A percentile compares a stretch with the other conserved stretches of the same genome.
Conservation (phyloP, 805 yeast genomes). For the Wickerhamomyces rabaulensis region DNA sequence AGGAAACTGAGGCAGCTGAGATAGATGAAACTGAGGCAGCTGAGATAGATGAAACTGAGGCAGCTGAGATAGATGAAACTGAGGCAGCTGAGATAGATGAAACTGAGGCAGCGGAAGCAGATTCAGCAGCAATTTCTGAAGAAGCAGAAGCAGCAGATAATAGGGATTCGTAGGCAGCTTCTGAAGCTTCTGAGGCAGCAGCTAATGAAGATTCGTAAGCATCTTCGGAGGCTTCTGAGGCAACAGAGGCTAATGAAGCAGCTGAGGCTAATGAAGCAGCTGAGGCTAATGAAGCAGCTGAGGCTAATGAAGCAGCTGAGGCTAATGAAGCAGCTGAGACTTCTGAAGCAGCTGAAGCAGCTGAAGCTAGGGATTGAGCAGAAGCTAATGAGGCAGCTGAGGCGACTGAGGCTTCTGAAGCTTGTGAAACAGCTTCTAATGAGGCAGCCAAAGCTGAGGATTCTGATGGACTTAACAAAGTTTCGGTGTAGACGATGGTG, state of each 20-base stretch:
- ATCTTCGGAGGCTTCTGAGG: constrained; percentile 16
- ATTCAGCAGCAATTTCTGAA: constrained; percentile 24
- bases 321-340: constrained; percentile 9
- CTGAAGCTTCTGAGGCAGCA: constrained; percentile 8
- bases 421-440: constrained; percentile 12
- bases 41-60: constrained; percentile 13
- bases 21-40: constrained; percentile 13
- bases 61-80: constrained; percentile 6
- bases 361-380: constrained; percentile 8
- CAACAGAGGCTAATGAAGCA: constrained; percentile 12
- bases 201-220: constrained; percentile 13
- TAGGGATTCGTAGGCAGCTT: constrained; percentile 13
- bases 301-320: constrained; percentile 7
- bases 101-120: constrained; percentile 15
- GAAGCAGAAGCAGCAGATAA: constrained; percentile 8
- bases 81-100: constrained; percentile 14
- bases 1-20: constrained; percentile 15
- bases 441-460: constrained; percentile 12
- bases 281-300: constrained; percentile 21
- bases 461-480: constrained; percentile 25
- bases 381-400: constrained; percentile 8
- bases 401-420: constrained; percentile 18
- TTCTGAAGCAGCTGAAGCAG: constrained; percentile 18
- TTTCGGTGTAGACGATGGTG: constrained; percentile 29
- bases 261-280: constrained; percentile 15